phyloP scores from a whole-genome alignment of 2,329 filamentous ascomycete species.

The Apiospora koreana region DNA sequence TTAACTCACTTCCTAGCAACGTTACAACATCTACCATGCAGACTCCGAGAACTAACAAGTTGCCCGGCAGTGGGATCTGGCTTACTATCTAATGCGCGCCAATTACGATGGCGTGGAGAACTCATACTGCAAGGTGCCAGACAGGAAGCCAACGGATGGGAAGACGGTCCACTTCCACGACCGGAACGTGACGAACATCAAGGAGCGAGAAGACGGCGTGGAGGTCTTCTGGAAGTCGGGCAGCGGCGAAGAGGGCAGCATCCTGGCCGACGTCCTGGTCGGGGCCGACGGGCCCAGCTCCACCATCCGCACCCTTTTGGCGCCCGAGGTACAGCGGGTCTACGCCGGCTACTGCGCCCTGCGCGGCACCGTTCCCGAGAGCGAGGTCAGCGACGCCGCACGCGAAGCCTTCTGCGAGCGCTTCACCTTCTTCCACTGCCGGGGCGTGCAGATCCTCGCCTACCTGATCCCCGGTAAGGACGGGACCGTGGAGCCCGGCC shows the following conservation, averaged over 20 bases:
- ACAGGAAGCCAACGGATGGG: constrained; percentile 26
- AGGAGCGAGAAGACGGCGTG: constrained; percentile 21
- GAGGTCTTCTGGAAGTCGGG: constrained; percentile 35
- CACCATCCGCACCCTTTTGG: constrained; percentile 36
- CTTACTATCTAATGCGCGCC: constrained; percentile 45
- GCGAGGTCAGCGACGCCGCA: constrained; percentile 35
- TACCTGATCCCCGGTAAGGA: constrained; percentile 43
- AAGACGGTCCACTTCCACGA: constrained; percentile 34
- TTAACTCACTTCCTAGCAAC: neutral
- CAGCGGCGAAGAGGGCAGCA: constrained; percentile 31
- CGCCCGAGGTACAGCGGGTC: constrained; percentile 29
- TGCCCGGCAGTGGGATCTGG: constrained; percentile 39
- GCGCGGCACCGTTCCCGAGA: constrained; percentile 42
- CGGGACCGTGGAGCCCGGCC: constrained; percentile 38
- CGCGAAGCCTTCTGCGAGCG: constrained; percentile 35
- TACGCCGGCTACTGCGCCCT: constrained; percentile 44
- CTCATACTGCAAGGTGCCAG: constrained; percentile 32
- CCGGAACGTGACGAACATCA: constrained; percentile 32
- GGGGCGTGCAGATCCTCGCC: constrained; percentile 40
- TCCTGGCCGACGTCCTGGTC: constrained; percentile 39
- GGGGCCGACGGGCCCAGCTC: constrained; percentile 46
- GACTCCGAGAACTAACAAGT: neutral
- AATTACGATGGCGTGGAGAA: constrained; percentile 42
- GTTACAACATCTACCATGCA: no score
- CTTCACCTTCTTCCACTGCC: constrained; percentile 42